Conservation (phyloP, 441 rosid genomes). For the Iberis amara region DNA sequence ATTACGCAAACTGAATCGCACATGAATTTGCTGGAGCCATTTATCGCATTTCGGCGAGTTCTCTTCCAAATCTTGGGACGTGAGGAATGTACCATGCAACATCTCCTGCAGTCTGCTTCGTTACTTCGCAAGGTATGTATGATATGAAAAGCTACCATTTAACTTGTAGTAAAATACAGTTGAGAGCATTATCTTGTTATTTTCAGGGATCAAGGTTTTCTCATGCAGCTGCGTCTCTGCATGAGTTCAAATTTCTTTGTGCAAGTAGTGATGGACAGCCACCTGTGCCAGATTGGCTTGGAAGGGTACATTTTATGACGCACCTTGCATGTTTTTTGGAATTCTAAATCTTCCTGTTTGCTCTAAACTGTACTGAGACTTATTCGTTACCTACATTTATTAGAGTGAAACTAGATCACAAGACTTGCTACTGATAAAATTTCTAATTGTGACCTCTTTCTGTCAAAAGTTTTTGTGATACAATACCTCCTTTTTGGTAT, state of each 20-base stretch:
- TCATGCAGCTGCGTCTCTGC: conserved; percentile 83
- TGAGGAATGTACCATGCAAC: conserved; percentile 51
- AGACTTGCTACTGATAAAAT: conserved; percentile 4
- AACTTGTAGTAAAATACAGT: conserved; percentile 7
- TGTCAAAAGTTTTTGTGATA: conserved; percentile 13
- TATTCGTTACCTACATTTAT: conserved; percentile 15
- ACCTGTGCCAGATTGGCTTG: conserved; percentile 65
- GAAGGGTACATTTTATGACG: conserved; percentile 55
- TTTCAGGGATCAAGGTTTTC: conserved; percentile 81
- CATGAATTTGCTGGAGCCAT: conserved; percentile 92
- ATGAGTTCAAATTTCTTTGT: conserved; percentile 74
- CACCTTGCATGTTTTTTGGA: conserved; percentile 21
- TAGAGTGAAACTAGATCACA: conserved; percentile 9
- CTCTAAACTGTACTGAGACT: background rate
- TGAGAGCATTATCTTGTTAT: conserved; percentile 24
- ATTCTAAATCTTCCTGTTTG: conserved; percentile 2
- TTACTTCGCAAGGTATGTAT: conserved; percentile 78
- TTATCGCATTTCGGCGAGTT: conserved; percentile 83
- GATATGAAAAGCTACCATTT: conserved; percentile 18
- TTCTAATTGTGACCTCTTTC: conserved; percentile 7
- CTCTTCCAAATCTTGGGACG: conserved; percentile 80
- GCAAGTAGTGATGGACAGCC: conserved; percentile 41
- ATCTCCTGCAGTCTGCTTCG: conserved; percentile 91
- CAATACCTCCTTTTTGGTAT: conserved; percentile 3
- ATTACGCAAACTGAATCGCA: conserved; percentile 70